A percentile compares a stretch with the other conserved stretches of the same genome.
phyloP scores from a whole-genome alignment of 75 land plant genomes.

The Picea glauca region DNA sequence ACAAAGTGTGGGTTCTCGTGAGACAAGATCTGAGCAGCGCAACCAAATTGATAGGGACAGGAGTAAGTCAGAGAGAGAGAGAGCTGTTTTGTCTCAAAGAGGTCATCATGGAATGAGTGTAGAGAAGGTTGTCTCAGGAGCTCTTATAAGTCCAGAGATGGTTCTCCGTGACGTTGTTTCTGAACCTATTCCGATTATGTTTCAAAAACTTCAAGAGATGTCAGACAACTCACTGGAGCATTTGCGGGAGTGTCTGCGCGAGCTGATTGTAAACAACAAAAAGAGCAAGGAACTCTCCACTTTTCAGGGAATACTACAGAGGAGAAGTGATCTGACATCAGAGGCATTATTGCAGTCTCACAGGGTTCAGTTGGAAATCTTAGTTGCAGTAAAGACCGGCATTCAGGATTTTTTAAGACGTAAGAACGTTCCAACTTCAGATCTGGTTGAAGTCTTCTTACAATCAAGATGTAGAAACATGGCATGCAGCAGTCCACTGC shows the following conservation, averaged over 20 bases:
- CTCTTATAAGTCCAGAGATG: constrained; percentile 27
- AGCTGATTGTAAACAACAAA: constrained; percentile 45
- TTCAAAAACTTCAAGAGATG: constrained; percentile 59
- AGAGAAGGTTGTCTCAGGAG: constrained; percentile 19
- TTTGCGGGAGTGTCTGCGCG: constrained; percentile 47
- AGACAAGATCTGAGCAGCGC: constrained; percentile 30
- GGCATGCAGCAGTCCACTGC: constrained; percentile 43
- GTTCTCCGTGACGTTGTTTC: constrained; percentile 46
- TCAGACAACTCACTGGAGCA: constrained; percentile 51
- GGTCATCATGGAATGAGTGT: constrained; percentile 15
- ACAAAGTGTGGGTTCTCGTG: constrained; percentile 39
- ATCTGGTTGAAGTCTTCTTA: constrained; percentile 65
- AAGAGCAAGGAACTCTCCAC: constrained; percentile 38
- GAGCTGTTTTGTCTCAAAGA: constrained; percentile 18
- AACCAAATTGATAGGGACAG: constrained; percentile 26
- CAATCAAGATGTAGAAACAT: constrained; percentile 62
- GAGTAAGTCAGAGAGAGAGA: constrained; percentile 20
- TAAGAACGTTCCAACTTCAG: constrained; percentile 23
- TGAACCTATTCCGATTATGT: constrained; percentile 53
- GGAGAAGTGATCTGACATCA: constrained; percentile 54
- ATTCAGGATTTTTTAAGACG: constrained; percentile 53
- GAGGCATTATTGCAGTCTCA: constrained; percentile 51
- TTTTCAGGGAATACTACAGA: constrained; percentile 51
- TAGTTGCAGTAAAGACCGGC: constrained; percentile 89
- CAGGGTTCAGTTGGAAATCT: constrained; percentile 64